phyloP scores from a whole-genome alignment of 257 asterid species.

The Lavandula angustifolia region DNA sequence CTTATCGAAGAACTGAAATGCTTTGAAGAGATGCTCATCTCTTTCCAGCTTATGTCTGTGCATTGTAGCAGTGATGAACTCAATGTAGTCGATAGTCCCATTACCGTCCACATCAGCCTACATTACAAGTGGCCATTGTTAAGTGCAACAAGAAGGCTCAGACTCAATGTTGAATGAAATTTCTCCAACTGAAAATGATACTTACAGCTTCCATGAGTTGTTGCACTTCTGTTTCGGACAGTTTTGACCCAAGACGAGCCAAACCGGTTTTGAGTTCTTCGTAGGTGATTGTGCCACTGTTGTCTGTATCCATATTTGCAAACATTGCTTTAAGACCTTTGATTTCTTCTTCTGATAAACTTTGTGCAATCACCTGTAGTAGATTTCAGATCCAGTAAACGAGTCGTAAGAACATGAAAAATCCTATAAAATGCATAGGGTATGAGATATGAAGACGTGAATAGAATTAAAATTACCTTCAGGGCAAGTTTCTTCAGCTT shows the following conservation, averaged over 20 bases:
- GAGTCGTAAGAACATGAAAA: neutral
- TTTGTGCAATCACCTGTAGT: slow-evolving; percentile 81
- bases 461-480: slow-evolving; percentile 47
- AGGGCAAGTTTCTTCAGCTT: slow-evolving; percentile 82
- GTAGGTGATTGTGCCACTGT: slow-evolving; percentile 82
- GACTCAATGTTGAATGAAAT: neutral
- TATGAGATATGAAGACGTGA: neutral
- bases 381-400: slow-evolving; percentile 8
- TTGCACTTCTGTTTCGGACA: slow-evolving; percentile 75
- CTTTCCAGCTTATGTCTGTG: slow-evolving; percentile 65
- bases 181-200: slow-evolving; percentile 3
- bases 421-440: neutral
- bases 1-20: slow-evolving; percentile 62
- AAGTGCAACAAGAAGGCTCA: neutral
- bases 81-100: slow-evolving; percentile 65
- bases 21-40: slow-evolving; percentile 54
- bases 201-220: slow-evolving; percentile 97
- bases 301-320: slow-evolving; percentile 74
- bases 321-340: slow-evolving; percentile 83
- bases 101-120: slow-evolving; percentile 70
- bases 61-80: slow-evolving; percentile 69
- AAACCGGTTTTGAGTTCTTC: slow-evolving; percentile 84
- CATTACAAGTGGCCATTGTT: slow-evolving; percentile 16
- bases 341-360: slow-evolving; percentile 88
- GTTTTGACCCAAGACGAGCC: slow-evolving; percentile 84